These are phyloP conservation scores for Apiospora aurea DNA, from an alignment of 2,329 filamentous ascomycete genomes.

Conservation along the genomic window DNA sequence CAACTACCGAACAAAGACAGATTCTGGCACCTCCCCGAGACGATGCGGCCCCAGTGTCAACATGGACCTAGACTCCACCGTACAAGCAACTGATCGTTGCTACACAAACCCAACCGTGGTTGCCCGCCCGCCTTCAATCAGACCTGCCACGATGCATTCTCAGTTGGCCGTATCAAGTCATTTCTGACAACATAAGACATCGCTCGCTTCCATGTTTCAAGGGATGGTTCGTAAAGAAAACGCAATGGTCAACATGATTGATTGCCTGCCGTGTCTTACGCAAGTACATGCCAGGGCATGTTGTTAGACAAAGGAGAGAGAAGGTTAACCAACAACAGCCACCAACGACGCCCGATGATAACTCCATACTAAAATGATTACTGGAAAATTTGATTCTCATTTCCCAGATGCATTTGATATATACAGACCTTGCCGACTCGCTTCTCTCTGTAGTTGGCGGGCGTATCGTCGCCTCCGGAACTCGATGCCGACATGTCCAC, in stretches of 20 bases:
- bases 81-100: slow-evolving; percentile 9
- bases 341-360: background rate
- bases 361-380: background rate
- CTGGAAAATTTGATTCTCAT: background rate
- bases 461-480: background rate
- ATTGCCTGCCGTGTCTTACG: background rate
- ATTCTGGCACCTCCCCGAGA: background rate
- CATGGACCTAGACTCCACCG: background rate
- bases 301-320: slow-evolving; percentile 11
- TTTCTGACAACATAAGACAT: background rate
- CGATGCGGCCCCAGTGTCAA: slow-evolving; percentile 12
- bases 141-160: background rate
- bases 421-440: background rate
- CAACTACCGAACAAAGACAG: background rate
- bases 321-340: background rate
- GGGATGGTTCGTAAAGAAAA: background rate
- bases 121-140: background rate
- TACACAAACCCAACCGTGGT: background rate
- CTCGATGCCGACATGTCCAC: background rate
- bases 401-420: background rate
- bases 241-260: background rate
- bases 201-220: background rate
- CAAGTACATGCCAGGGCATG: background rate
- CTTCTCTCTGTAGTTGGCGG: no score
- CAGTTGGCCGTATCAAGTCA: background rate